Percentiles rank a stretch among this genome's conserved stretches.
Conservation (phyloP, 495 filamentous ascomycete genomes). For the Podospora anserina region DNA sequence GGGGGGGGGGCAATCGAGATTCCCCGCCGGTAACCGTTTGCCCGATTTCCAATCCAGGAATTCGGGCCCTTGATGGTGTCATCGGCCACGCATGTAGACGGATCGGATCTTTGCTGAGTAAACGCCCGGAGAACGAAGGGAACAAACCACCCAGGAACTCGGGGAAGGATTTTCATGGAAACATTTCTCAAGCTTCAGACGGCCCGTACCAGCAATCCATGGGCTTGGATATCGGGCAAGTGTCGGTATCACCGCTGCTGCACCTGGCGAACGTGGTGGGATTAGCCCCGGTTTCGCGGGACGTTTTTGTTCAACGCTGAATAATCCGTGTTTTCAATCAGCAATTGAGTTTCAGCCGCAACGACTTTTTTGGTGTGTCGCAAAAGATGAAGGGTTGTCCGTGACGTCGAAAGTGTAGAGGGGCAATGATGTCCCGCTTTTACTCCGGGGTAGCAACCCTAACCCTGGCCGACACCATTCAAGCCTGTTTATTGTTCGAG, state of each 20-base stretch:
- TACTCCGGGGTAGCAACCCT: not conserved
- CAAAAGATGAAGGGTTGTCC: not conserved
- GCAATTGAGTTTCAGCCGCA: not conserved
- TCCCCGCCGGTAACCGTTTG: not conserved
- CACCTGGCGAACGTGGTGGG: not conserved
- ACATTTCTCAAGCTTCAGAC: not conserved
- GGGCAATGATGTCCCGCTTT: not conserved
- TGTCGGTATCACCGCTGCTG: not conserved
- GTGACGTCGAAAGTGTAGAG: not conserved
- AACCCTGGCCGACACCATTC: not conserved
- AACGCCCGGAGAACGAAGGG: not conserved
- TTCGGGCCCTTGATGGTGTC: not conserved
- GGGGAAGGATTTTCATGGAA: not conserved
- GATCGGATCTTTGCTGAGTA: conserved; percentile 8
- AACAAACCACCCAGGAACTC: not conserved
- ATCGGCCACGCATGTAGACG: not conserved
- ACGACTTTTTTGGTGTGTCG: not conserved
- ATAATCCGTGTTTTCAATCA: not conserved
- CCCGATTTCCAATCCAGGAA: conserved; percentile 8
- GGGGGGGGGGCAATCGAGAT: not conserved
- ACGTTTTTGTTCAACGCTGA: not conserved
- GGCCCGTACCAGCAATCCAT: not conserved
- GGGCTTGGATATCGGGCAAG: not conserved
- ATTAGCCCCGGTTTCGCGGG: not conserved
- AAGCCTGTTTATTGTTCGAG: not conserved